Conservation (phyloP, 2,329 filamentous ascomycete species). For the Emergomyces orientalis region DNA sequence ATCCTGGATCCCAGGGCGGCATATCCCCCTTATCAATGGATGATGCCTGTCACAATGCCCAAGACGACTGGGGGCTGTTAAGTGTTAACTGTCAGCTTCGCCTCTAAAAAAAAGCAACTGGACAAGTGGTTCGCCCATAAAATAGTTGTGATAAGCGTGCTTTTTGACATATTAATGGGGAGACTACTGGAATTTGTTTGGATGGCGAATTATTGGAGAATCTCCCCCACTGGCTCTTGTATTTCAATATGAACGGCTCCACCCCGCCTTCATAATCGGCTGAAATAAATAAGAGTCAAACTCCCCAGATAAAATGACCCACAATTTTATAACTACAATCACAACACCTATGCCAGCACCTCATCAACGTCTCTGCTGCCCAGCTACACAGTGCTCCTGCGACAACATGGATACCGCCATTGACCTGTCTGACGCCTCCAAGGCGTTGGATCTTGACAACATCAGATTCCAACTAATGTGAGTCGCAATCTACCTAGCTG, state of each 20-base stretch:
- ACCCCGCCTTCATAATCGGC: neutral
- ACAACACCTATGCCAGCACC: neutral
- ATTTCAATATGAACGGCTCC: neutral
- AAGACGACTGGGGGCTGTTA: too few species aligned
- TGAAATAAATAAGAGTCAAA: neutral
- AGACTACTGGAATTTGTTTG: too few species aligned
- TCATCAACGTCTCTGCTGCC: neutral
- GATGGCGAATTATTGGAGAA: neutral
- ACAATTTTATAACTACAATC: neutral
- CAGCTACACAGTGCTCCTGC: neutral
- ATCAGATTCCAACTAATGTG: constrained; percentile 94
- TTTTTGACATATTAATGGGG: too few species aligned
- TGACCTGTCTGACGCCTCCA: constrained; percentile 72
- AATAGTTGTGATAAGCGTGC: too few species aligned
- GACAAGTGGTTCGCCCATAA: too few species aligned
- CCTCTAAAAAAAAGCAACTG: too few species aligned
- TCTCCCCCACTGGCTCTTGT: neutral
- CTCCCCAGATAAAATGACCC: neutral
- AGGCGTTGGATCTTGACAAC: constrained; percentile 78
- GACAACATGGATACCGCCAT: constrained; percentile 75
- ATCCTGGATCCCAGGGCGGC: neutral
- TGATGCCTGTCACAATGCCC: too few species aligned
- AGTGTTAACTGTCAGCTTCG: too few species aligned
- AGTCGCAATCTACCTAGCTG: constrained; percentile 25
- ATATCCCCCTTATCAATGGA: too few species aligned